Conservation (phyloP, 768 basidiomycete species). For the Trametopsis cervina region DNA sequence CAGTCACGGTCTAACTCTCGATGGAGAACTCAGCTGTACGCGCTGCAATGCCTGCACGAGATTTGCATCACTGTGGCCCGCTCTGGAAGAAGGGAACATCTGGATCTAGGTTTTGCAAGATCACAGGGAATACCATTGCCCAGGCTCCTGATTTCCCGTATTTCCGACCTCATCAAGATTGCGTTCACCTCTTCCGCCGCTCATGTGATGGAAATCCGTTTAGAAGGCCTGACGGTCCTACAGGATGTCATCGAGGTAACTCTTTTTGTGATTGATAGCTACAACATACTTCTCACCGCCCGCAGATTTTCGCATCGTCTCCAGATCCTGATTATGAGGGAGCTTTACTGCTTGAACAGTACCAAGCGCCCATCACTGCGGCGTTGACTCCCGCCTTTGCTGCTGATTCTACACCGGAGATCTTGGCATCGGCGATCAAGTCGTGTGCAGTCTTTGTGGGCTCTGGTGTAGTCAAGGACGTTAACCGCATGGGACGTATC, state of each 20-base stretch:
- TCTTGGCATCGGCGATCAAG: constrained; percentile 85
- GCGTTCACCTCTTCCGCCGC: constrained; percentile 97
- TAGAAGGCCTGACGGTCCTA: constrained; percentile 85
- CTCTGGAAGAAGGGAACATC: constrained; percentile 75
- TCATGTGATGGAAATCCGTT: constrained; percentile 89
- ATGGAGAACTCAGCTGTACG: constrained; percentile 96
- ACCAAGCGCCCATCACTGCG: constrained; percentile 97
- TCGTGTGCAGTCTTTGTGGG: constrained; percentile 95
- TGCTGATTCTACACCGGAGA: constrained; percentile 91
- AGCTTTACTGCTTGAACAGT: constrained; percentile 86
- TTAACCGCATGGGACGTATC: constrained; percentile 88
- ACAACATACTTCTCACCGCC: constrained; percentile 3
- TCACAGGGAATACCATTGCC: constrained; percentile 47
- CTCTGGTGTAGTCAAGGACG: constrained; percentile 88
- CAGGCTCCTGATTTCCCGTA: constrained; percentile 72
- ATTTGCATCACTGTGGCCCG: constrained; percentile 72
- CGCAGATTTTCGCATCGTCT: constrained; percentile 77
- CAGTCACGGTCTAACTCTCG: constrained; percentile 58
- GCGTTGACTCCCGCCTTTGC: constrained; percentile 96
- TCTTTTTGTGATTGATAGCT: not conserved
- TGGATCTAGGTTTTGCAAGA: constrained; percentile 70
- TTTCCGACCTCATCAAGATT: constrained; percentile 94
- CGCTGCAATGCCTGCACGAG: constrained; percentile 84
- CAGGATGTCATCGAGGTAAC: constrained; percentile 87
- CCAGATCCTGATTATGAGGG: constrained; percentile 94